A percentile compares a stretch with the other conserved stretches of the same genome.
Conservation (phyloP, 176 grass and related monocot species). For the Pontederia paniculata region DNA sequence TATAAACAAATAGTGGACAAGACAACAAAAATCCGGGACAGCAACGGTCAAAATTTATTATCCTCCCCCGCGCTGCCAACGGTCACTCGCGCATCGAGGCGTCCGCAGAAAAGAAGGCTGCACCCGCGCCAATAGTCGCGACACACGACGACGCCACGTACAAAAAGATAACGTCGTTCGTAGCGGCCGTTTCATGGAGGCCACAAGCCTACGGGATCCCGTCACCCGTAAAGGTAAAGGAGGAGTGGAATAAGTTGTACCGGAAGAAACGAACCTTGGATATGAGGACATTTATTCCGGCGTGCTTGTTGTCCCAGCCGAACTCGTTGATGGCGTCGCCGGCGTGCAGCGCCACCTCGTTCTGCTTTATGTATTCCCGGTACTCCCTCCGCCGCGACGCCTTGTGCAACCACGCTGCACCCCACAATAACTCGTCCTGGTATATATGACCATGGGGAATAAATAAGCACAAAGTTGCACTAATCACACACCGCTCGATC, state of each 20-base stretch:
- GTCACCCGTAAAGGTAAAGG: neutral
- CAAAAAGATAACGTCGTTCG: too few species aligned
- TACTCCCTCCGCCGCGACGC: slow-evolving; percentile 51
- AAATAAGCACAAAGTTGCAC: neutral
- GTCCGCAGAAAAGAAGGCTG: slow-evolving; percentile 3
- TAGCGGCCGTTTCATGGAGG: too few species aligned
- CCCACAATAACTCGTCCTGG: slow-evolving; percentile 96
- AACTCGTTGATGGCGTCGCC: slow-evolving; percentile 75
- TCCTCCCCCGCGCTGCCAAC: neutral
- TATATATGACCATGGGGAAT: too few species aligned
- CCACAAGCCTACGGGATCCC: neutral
- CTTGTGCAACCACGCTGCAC: slow-evolving; percentile 85
- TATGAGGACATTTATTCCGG: slow-evolving; percentile 87
- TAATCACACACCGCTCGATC: neutral
- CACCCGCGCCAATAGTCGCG: neutral
- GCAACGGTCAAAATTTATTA: slow-evolving; percentile 29
- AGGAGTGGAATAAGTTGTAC: neutral
- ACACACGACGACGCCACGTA: slow-evolving; percentile 1
- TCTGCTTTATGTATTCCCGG: slow-evolving; percentile 67
- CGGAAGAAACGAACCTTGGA: slow-evolving; percentile 45
- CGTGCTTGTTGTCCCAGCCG: slow-evolving; percentile 96
- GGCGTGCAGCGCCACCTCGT: slow-evolving; percentile 67
- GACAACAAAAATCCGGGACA: neutral
- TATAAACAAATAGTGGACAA: neutral
- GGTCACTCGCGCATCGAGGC: slow-evolving; percentile 4